Evolutionary conservation across 371 early-diverging fungal species (phyloP).

Genomic region (Dichotomocladium elegans): DNA sequence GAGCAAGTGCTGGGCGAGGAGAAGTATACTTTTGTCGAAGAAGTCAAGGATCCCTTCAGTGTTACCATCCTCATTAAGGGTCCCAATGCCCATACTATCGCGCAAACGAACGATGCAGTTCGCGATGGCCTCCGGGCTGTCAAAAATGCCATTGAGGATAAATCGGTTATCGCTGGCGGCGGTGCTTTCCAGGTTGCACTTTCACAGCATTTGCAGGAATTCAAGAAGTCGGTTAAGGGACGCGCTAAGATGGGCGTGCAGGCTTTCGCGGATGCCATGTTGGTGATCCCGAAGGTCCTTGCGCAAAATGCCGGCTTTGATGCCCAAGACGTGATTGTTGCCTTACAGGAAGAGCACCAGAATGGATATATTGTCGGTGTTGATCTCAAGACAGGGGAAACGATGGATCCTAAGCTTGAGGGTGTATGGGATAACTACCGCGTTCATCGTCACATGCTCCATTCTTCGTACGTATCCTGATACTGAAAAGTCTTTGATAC

Average conservation of each 20-base stretch:
- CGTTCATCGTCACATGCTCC: constrained; percentile 94
- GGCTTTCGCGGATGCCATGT: constrained; percentile 95
- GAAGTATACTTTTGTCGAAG: constrained; percentile 99
- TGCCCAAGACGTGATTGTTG: constrained; percentile 94
- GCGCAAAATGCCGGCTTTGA: constrained; percentile 97
- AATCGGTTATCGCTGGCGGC: constrained; percentile 92
- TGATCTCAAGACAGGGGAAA: constrained; percentile 92
- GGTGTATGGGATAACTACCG: constrained; percentile 98
- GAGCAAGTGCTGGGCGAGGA: constrained; percentile 98
- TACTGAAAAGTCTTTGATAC: background rate
- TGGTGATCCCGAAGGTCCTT: constrained; percentile 95
- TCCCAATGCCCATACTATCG: constrained; percentile 93
- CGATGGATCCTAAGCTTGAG: constrained; percentile 90
- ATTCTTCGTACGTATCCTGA: constrained; percentile 64
- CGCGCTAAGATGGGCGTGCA: constrained; percentile 95
- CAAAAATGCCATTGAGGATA: constrained; percentile 96
- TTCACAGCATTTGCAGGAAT: constrained; percentile 77
- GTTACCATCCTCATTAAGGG: constrained; percentile 98
- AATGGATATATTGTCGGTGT: constrained; percentile 92
- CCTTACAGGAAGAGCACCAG: constrained; percentile 87
- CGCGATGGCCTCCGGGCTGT: constrained; percentile 98
- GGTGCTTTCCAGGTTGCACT: constrained; percentile 95
- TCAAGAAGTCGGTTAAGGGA: constrained; percentile 89
- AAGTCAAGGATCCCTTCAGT: constrained; percentile 89
- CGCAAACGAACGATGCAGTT: constrained; percentile 96